These are phyloP conservation scores for Funneliformis mosseae DNA, from an alignment of 192 early-diverging fungal genomes.

Conservation along the genomic window DNA sequence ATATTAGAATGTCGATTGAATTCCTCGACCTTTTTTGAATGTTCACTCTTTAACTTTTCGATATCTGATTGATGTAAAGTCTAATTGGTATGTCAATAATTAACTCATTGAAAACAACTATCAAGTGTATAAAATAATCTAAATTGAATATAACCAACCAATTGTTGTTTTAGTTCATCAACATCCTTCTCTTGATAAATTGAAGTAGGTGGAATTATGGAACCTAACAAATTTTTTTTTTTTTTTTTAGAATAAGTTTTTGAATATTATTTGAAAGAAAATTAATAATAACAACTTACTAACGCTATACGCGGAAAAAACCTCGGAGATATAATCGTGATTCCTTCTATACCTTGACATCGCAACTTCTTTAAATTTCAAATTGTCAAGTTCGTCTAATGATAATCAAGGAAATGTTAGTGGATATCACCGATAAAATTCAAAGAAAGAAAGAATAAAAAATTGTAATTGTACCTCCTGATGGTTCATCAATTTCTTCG, in stretches of 20 bases:
- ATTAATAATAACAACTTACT: slow-evolving; percentile 40
- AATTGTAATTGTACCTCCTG: slow-evolving; percentile 44
- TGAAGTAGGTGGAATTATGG: slow-evolving; percentile 38
- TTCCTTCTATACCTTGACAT: slow-evolving; percentile 65
- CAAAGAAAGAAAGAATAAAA: background rate
- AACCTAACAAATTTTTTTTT: slow-evolving; percentile 25
- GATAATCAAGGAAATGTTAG: background rate
- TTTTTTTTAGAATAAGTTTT: background rate
- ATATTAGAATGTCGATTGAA: slow-evolving; percentile 38
- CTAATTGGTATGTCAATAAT: slow-evolving; percentile 14
- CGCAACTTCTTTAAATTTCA: slow-evolving; percentile 61
- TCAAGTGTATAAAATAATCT: background rate
- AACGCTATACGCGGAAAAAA: slow-evolving; percentile 64
- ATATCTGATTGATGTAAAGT: slow-evolving; percentile 38
- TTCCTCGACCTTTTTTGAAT: slow-evolving; percentile 45
- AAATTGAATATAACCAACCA: slow-evolving; percentile 14
- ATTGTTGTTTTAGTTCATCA: slow-evolving; percentile 35
- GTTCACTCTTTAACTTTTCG: slow-evolving; percentile 36
- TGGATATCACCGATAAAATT: background rate
- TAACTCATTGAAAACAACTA: slow-evolving; percentile 14
- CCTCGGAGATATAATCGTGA: slow-evolving; percentile 65
- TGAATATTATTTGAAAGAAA: background rate
- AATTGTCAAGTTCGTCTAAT: slow-evolving; percentile 60
- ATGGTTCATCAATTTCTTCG: slow-evolving; percentile 60
- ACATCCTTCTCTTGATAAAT: slow-evolving; percentile 35